Evolutionary conservation across 2,329 filamentous ascomycete genomes (phyloP).

Genomic region (Pseudogymnoascus sp.): DNA sequence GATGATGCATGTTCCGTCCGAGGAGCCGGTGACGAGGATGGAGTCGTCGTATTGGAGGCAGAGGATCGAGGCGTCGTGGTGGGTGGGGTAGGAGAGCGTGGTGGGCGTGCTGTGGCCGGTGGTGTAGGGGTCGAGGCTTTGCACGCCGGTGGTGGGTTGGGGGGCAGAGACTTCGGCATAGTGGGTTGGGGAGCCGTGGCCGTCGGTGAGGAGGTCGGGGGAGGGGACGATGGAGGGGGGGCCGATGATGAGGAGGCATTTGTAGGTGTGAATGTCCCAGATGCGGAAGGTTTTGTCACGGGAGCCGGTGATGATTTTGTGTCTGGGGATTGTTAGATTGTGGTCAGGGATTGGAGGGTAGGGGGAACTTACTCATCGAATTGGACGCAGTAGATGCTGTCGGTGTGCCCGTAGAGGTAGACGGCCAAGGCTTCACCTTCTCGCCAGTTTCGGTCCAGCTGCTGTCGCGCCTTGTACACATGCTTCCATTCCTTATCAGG

Average conservation of each 20-base stretch:
- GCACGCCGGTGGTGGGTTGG: constrained; percentile 29
- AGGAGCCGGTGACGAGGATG: constrained; percentile 91
- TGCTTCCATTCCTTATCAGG: constrained; percentile 75
- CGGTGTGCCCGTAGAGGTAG: constrained; percentile 86
- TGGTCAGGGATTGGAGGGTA: background rate
- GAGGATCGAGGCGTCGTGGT: constrained; percentile 87
- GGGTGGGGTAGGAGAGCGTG: constrained; percentile 50
- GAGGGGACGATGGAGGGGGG: constrained; percentile 57
- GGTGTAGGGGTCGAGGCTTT: constrained; percentile 28
- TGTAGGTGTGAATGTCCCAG: constrained; percentile 86
- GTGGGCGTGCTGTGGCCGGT: constrained; percentile 42
- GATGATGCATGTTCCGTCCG: constrained; percentile 83
- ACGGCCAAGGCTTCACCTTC: constrained; percentile 64
- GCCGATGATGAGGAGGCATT: constrained; percentile 80
- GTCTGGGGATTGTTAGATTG: constrained; percentile 42
- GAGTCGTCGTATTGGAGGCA: constrained; percentile 91
- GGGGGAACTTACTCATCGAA: constrained; percentile 73
- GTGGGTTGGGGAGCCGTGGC: constrained; percentile 44
- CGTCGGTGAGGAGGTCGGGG: constrained; percentile 42
- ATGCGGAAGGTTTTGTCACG: constrained; percentile 91
- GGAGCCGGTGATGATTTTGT: constrained; percentile 94
- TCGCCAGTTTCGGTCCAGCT: constrained; percentile 73
- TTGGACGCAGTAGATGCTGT: constrained; percentile 96
- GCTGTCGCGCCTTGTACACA: constrained; percentile 69
- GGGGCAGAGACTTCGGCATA: constrained; percentile 42